Percentiles rank a stretch among this genome's conserved stretches.
phyloP scores from a whole-genome alignment of 1,284 basidiomycete species.

The Melampsora occidentalis region DNA sequence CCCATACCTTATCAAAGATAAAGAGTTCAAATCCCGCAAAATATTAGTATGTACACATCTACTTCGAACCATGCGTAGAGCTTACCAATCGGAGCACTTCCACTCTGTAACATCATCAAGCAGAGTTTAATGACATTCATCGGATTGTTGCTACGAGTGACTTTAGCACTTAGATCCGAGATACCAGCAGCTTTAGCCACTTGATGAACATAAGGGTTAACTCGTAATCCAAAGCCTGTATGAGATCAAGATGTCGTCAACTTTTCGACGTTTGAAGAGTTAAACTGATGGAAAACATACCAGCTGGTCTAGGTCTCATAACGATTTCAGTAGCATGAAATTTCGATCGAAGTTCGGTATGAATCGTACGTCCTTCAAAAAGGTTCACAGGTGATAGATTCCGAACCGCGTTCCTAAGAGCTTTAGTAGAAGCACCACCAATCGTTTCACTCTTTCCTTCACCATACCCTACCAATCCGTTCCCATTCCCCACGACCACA shows the following conservation, averaged over 20 bases:
- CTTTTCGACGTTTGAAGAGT: neutral
- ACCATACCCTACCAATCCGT: constrained; percentile 53
- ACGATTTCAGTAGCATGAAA: constrained; percentile 52
- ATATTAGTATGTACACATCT: too few relatives aligned
- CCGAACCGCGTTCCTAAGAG: constrained; percentile 52
- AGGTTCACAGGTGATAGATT: constrained; percentile 50
- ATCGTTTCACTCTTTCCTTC: constrained; percentile 52
- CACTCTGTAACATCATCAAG: constrained; percentile 50
- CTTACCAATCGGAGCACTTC: constrained; percentile 35
- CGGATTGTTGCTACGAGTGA: constrained; percentile 53
- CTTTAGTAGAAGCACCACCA: constrained; percentile 50
- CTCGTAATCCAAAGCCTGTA: constrained; percentile 53
- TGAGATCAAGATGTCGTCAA: neutral
- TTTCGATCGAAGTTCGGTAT: constrained; percentile 50
- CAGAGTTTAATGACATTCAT: constrained; percentile 52
- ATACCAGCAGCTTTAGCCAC: constrained; percentile 52
- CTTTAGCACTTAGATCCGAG: constrained; percentile 51
- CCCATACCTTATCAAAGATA: constrained; percentile 49
- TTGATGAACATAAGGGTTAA: constrained; percentile 52
- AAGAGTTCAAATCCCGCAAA: neutral
- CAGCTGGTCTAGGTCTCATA: constrained; percentile 51
- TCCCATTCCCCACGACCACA: constrained; percentile 53
- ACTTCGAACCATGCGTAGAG: too few relatives aligned
- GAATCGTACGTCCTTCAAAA: constrained; percentile 50
- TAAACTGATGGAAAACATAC: constrained; percentile 29